Evolutionary conservation across 352 stramenopile species (phyloP), one percentile per base, ranked within the genome.

Genomic region (Phytopythium boreale): DNA sequence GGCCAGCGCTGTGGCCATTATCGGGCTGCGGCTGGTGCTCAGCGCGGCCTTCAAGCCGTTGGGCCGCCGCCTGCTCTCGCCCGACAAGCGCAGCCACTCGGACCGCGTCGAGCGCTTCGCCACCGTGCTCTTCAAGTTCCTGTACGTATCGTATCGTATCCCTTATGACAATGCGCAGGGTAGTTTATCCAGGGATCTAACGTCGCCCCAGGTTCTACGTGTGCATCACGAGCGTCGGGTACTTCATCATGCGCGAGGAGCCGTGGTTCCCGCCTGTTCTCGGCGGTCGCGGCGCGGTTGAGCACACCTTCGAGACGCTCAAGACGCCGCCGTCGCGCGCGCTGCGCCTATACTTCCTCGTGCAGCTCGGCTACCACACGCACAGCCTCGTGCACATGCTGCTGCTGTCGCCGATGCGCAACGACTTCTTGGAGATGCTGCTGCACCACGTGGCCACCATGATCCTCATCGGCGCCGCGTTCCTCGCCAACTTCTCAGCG

Each of bases 51-150:
- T 87, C 57, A 72, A 74, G 46, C 80, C 82, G 7, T 26, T 90
- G 22, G 82, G 67, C 0, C 74, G 75, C 17, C n/a, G 70, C 41
- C 53, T 87, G 31, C 76, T 90, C 12, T 72, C 79, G 53, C 78
- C 78, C 10, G 64, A 68, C 43, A 90, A 90, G 71, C 76, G 82
- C 61, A 61, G 68, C 36, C 69, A 71, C 27, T 70, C 79, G 43
- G 76, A 83, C 62, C 82, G 79, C 61, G 71, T 90, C 39, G 74
- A 88, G 59, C 82, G 82, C 60, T 90, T 90, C 59, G 69, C 79
- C 17, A 87, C 77, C 31, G 80, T 90, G 58, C 50, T 89, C n/a
- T 90, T 90, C 69, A 90, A 90, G 66, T 72, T 90, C 46, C 63
- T 85, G 77, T 87, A 31, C 59, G 76, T 72, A 9, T 29, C 43